phyloP scores from a whole-genome alignment of 2,329 filamentous ascomycete genomes.

The Fusarium musae region DNA sequence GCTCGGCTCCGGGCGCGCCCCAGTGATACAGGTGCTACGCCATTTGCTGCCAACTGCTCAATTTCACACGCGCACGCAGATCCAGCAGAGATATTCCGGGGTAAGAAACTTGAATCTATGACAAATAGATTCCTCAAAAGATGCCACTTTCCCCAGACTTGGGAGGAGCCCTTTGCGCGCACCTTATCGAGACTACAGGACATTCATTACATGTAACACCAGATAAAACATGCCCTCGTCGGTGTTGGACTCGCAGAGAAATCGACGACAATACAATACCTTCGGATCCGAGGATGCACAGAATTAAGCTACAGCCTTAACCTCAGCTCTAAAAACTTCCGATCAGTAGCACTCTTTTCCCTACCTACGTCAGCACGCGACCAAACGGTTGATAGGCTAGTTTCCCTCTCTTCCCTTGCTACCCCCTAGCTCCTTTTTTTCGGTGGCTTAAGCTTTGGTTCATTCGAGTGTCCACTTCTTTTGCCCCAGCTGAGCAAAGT shows the following conservation, averaged over 20 bases:
- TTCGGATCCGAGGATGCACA: neutral
- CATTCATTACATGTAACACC: neutral
- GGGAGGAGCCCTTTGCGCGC: neutral
- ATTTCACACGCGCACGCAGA: neutral
- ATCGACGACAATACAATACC: neutral
- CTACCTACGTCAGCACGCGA: slow-evolving; percentile 2
- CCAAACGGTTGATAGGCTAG: slow-evolving; percentile 20
- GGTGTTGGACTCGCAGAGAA: too few species aligned
- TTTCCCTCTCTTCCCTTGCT: neutral
- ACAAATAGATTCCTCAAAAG: slow-evolving; percentile 31
- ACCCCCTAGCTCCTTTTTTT: neutral
- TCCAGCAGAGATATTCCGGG: slow-evolving; percentile 22
- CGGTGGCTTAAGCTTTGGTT: neutral
- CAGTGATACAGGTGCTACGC: slow-evolving; percentile 1
- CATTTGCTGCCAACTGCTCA: slow-evolving; percentile 3
- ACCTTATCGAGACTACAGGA: slow-evolving; percentile 3
- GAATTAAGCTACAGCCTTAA: neutral
- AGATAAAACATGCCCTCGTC: neutral
- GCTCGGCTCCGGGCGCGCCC: slow-evolving; percentile 12
- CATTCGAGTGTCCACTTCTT: slow-evolving; percentile 7
- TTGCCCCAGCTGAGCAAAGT: slow-evolving; percentile 31
- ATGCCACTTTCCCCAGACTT: slow-evolving; percentile 28
- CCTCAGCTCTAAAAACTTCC: slow-evolving; percentile 1
- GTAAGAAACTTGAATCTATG: slow-evolving; percentile 28
- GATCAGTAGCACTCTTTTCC: neutral